A percentile compares a stretch with the other conserved stretches of the same genome.
phyloP scores from a whole-genome alignment of 169 alveolate genomes.

The Plasmodium fragile region DNA sequence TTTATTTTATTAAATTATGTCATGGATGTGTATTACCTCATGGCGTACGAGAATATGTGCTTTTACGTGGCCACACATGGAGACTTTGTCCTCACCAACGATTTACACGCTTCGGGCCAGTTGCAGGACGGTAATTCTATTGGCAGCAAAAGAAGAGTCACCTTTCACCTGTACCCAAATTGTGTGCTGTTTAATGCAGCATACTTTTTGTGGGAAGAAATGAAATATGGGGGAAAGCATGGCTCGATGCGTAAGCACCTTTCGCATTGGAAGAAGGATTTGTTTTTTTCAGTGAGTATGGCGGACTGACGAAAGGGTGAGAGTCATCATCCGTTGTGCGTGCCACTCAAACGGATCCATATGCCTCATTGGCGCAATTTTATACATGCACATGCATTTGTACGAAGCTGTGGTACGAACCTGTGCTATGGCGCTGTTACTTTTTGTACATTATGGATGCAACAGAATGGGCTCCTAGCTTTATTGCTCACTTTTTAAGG shows the following conservation, averaged over 20 bases:
- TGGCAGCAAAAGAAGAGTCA: constrained; percentile 25
- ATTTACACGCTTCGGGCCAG: background rate
- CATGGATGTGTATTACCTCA: constrained; percentile 53
- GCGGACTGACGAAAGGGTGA: background rate
- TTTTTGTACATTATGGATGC: background rate
- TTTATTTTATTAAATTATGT: constrained; percentile 40
- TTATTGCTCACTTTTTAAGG: background rate
- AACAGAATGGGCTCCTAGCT: background rate
- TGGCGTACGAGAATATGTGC: constrained; percentile 24
- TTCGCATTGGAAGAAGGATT: constrained; percentile 13
- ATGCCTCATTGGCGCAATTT: background rate
- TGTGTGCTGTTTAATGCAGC: constrained; percentile 23
- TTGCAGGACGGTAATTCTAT: background rate
- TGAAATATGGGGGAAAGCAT: constrained; percentile 21
- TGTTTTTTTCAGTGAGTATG: constrained; percentile 30
- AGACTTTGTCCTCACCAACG: constrained; percentile 12
- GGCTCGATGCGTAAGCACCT: constrained; percentile 19
- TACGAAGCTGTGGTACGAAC: background rate
- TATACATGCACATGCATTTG: background rate
- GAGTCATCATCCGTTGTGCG: background rate
- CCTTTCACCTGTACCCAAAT: constrained; percentile 33
- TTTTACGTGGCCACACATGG: constrained; percentile 1
- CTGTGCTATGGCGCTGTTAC: background rate
- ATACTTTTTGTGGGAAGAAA: constrained; percentile 56
- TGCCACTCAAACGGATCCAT: background rate